Conservation (phyloP, 352 stramenopile species). For the Globisporangium paddicum region DNA sequence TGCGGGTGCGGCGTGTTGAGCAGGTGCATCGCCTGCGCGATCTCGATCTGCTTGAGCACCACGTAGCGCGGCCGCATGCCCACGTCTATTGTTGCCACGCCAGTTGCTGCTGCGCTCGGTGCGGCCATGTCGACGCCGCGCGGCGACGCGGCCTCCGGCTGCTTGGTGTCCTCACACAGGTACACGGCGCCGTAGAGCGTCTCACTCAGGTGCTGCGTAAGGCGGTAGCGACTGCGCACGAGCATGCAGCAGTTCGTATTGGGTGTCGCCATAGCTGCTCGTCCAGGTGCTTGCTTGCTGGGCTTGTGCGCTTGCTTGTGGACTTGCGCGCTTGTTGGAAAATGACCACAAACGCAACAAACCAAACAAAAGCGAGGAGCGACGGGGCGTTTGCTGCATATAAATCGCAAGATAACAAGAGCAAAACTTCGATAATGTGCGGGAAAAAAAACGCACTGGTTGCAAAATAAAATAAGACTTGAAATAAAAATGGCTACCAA, state of each 20-base stretch:
- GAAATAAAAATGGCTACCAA: no score
- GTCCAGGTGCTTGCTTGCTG: conserved; percentile 1
- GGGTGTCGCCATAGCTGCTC: no score
- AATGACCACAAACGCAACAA: no score
- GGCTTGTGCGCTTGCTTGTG: not conserved
- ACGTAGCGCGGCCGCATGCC: conserved; percentile 13
- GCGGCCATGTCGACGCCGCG: conserved; percentile 3
- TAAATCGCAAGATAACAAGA: no score
- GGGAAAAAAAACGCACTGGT: no score
- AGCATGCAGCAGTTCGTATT: conserved; percentile 4
- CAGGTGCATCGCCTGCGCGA: conserved; percentile 25
- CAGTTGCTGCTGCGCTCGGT: not conserved
- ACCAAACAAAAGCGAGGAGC: no score
- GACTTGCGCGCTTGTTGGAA: not conserved
- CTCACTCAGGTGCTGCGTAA: no score
- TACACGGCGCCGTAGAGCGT: not conserved
- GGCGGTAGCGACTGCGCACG: no score
- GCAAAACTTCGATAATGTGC: no score
- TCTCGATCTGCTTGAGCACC: conserved; percentile 44
- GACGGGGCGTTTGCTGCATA: no score
- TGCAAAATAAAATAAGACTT: no score
- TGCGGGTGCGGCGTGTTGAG: not conserved
- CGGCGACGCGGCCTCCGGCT: not conserved
- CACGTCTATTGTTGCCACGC: not conserved
- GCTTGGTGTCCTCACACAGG: conserved; percentile 14